These are phyloP conservation scores for Boletus insuetus DNA, from an alignment of 768 basidiomycete species.

Conservation along the genomic window DNA sequence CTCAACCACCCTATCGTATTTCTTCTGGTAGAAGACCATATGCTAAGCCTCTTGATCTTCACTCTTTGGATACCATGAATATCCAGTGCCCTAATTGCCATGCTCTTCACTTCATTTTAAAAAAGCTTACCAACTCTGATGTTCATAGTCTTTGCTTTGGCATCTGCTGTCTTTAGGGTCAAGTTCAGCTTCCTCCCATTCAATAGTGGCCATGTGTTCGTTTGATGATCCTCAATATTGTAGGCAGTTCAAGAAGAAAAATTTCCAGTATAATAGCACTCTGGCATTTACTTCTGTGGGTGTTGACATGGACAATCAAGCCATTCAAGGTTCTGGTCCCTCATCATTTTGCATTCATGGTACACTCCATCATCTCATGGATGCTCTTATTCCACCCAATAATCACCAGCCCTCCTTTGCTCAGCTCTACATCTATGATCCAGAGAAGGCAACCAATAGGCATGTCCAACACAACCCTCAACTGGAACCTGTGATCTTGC, in stretches of 20 bases:
- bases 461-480: no score
- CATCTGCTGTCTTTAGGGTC: slow-evolving; percentile 28
- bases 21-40: slow-evolving; percentile 9
- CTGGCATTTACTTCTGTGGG: slow-evolving; percentile 9
- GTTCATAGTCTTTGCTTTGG: slow-evolving; percentile 17
- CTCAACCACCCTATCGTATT: not conserved
- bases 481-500: no score
- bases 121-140: slow-evolving; percentile 4
- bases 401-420: slow-evolving; percentile 31
- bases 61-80: slow-evolving; percentile 6
- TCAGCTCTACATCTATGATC: no score
- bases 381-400: slow-evolving; percentile 26
- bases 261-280: slow-evolving; percentile 38
- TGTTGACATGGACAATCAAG: not conserved
- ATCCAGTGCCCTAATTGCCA: slow-evolving; percentile 14
- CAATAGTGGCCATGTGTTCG: slow-evolving; percentile 12
- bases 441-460: no score
- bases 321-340: slow-evolving; percentile 19
- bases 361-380: slow-evolving; percentile 36
- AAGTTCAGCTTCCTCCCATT: slow-evolving; percentile 21
- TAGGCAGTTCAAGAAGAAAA: slow-evolving; percentile 29
- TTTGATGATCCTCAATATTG: slow-evolving; percentile 12
- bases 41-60: not conserved
- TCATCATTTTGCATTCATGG: slow-evolving; percentile 28
- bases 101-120: slow-evolving; percentile 15